Evolutionary conservation across 148 eudicot species (phyloP).

Genomic region (Dysphania ambrosioides): DNA sequence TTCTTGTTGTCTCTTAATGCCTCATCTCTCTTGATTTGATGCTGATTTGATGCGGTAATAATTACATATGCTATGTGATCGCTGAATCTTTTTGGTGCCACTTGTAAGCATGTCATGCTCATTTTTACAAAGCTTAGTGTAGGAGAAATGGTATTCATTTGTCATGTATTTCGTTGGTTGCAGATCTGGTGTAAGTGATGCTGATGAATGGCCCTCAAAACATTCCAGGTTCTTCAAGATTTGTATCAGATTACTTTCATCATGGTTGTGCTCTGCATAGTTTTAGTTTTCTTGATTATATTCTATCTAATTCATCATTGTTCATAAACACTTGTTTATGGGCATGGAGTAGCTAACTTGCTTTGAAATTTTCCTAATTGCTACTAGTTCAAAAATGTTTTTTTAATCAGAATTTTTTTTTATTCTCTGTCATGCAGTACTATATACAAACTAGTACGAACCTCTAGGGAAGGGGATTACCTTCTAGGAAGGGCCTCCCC

Average conservation of each 20-base stretch:
- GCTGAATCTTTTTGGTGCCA: not conserved
- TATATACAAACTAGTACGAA: too few species aligned
- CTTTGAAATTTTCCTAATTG: not conserved
- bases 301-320: not conserved
- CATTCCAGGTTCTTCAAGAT: slow-evolving; percentile 66
- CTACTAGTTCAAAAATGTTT: not conserved
- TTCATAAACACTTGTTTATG: not conserved
- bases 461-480: too few species aligned
- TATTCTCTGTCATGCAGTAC: too few species aligned
- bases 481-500: too few species aligned
- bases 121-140: not conserved
- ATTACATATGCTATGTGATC: not conserved
- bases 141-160: not conserved
- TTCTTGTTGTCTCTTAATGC: not conserved
- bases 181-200: slow-evolving; percentile 88
- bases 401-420: too few species aligned
- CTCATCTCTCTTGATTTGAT: not conserved
- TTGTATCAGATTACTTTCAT: not conserved
- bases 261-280: not conserved
- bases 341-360: not conserved
- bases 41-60: not conserved
- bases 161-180: slow-evolving; percentile 19
- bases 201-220: slow-evolving; percentile 98
- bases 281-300: not conserved
- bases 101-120: not conserved